Percentiles rank a stretch among this genome's conserved stretches.
Evolutionary conservation across 306 rosid genomes (phyloP).

Genomic region (Vigna angularis): DNA sequence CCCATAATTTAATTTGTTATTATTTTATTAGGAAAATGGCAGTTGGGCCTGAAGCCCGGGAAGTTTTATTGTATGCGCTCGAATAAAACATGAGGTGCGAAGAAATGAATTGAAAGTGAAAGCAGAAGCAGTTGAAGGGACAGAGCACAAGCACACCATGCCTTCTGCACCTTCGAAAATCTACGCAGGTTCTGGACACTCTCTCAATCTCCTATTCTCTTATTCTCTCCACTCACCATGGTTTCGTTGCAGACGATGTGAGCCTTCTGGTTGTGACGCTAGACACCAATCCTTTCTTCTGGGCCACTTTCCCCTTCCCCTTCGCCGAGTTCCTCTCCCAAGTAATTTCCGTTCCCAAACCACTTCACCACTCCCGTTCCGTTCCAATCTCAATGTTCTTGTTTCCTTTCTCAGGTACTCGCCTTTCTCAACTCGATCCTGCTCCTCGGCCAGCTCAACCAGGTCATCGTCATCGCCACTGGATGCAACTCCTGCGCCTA

Average conservation of each 20-base stretch:
- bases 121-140: not conserved
- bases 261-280: constrained; percentile 82
- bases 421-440: constrained; percentile 80
- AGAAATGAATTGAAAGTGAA: not conserved
- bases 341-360: constrained; percentile 45
- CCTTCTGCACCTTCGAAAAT: constrained; percentile 81
- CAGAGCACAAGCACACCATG: constrained; percentile 46
- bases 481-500: constrained; percentile 86
- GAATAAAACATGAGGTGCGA: not conserved
- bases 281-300: constrained; percentile 91
- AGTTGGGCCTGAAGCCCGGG: constrained; percentile 9
- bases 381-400: not conserved
- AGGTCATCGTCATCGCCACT: constrained; percentile 82
- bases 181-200: constrained; percentile 58
- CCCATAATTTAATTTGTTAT: too few relatives aligned
- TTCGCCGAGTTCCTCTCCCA: constrained; percentile 89
- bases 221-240: not conserved
- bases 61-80: not conserved
- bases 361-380: not conserved
- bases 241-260: constrained; percentile 77
- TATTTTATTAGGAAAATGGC: too few relatives aligned
- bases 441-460: constrained; percentile 86
- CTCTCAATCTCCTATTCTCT: not conserved
- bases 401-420: constrained; percentile 58
- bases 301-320: constrained; percentile 71